Evolutionary conservation across 2,329 filamentous ascomycete species (phyloP).

Genomic region (Colletotrichum acutatum): DNA sequence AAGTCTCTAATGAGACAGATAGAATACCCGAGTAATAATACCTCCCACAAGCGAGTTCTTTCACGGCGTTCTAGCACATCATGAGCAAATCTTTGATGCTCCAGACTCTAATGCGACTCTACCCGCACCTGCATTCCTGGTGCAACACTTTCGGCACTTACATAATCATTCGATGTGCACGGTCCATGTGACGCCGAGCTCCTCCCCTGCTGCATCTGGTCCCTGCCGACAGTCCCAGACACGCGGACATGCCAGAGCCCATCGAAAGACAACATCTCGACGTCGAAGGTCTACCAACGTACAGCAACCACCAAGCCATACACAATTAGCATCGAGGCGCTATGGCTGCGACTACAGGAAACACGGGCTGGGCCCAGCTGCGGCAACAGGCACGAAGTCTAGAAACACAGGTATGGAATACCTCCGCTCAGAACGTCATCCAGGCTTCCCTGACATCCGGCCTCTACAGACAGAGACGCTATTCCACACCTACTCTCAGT

Average conservation of each 20-base stretch:
- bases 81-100: background rate
- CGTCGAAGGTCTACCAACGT: background rate
- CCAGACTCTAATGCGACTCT: background rate
- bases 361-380: conserved; percentile 88
- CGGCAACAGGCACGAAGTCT: conserved; percentile 90
- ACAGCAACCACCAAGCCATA: conserved; percentile 7
- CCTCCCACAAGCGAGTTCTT: background rate
- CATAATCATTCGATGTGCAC: conserved; percentile 34
- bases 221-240: conserved; percentile 30
- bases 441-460: conserved; percentile 30
- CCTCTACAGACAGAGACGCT: conserved; percentile 80
- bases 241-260: conserved; percentile 21
- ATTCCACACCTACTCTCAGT: conserved; percentile 91
- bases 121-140: background rate
- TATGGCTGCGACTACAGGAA: conserved; percentile 66
- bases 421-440: background rate
- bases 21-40: no score
- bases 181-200: conserved; percentile 34
- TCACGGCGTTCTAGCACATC: background rate
- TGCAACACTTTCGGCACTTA: background rate
- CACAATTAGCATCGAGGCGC: conserved; percentile 28
- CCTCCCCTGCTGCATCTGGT: conserved; percentile 29
- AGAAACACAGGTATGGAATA: conserved; percentile 82
- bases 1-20: no score
- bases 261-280: conserved; percentile 28